Evolutionary conservation across 768 basidiomycete genomes (phyloP), one percentile per base, ranked within the genome.

Genomic region (Leccinum pellstonianum): DNA sequence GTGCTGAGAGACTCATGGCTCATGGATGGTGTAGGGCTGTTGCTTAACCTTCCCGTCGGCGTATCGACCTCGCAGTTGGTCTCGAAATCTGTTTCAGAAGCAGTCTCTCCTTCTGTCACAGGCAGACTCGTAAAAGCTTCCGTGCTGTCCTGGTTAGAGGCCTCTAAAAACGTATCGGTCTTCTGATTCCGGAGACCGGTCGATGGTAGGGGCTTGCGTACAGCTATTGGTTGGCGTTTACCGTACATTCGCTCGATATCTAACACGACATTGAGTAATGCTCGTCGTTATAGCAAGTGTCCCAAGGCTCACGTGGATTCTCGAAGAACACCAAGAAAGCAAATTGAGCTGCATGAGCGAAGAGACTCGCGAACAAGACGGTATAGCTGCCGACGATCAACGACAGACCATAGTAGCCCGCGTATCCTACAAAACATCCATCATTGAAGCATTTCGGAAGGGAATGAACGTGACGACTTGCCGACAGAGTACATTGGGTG

Each of bases 401-500:
- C 2, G 94, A 96, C 21, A 98, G 81, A 23, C 97, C 97, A 69
- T 98, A 99, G 71, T 97, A 96, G 8, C 95, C 94, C n/a, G 93
- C 92, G 65, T 94, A 94, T n/a, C 91, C 91, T 92, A 57, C 12
- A 99, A 78, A 10, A 98, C 95, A 95, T n/a, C 46, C 41, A 9
- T 59, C 33, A 52, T 43, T 17, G 66, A 35, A 25, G 0, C 12
- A 7, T 5, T 5, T 17, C 9, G 0, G 41, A 11, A 47, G 33
- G 31, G 21, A 15, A 33, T 3, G 37, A 5, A 4, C 1, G 3
- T 6, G 5, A 53, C 3, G 17, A 71, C 76, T 31, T 79, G 77
- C 86, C 86, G 58, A 94, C 91, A 27, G 93, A 95, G 74, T 98
- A 98, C 96, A 98, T 98, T 0, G 96, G 91, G 69, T 93, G 92